Evolutionary conservation across 345 rosid species (phyloP).

Genomic region (Gossypium stocksii): DNA sequence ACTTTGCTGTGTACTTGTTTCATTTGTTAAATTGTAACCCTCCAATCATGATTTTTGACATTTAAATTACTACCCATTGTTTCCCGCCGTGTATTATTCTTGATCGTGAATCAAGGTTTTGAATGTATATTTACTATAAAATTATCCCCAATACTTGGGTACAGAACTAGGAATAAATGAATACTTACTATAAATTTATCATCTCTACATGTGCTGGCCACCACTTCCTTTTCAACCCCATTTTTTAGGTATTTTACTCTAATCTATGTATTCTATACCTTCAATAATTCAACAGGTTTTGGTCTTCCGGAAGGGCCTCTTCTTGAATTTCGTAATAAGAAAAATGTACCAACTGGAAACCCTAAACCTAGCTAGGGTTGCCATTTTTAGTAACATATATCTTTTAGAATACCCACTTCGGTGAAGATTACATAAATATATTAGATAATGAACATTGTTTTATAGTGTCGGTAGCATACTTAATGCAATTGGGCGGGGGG

Average conservation of each 20-base stretch:
- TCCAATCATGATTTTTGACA: neutral
- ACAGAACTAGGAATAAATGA: neutral
- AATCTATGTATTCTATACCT: neutral
- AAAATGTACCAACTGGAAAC: neutral
- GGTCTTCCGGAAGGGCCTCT: neutral
- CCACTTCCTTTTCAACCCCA: neutral
- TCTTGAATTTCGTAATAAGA: neutral
- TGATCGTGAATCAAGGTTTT: neutral
- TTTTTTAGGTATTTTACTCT: neutral
- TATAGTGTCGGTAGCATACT: neutral
- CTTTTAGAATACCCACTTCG: neutral
- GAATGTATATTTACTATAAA: neutral
- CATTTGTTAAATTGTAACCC: constrained; percentile 5
- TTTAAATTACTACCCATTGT: neutral
- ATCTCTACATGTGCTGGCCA: neutral
- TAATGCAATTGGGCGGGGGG: neutral
- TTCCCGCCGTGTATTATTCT: neutral
- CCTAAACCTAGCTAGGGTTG: neutral
- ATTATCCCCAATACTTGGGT: neutral
- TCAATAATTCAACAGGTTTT: neutral
- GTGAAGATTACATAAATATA: neutral
- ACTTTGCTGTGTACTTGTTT: neutral
- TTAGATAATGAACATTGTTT: neutral
- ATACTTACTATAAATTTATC: neutral
- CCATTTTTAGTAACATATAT: neutral